Evolutionary conservation across 805 yeast species (phyloP).

Genomic region (Zygosaccharomyces kombuchaensis): DNA sequence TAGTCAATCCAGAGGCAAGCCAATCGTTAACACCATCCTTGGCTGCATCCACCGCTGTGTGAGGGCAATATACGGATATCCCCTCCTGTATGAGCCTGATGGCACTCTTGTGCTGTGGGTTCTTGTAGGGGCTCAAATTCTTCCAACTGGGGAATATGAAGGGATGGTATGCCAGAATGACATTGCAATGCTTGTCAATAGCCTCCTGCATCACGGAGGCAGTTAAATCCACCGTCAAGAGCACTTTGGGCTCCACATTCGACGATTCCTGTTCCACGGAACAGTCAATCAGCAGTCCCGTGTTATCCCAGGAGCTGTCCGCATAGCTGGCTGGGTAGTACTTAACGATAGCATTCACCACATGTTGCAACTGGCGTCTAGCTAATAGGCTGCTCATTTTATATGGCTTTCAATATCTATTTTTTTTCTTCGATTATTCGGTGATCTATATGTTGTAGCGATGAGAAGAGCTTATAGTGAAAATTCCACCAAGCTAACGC

Average conservation of each 20-base stretch:
- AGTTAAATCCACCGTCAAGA: conserved; percentile 84
- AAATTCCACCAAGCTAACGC: not conserved
- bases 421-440: not conserved
- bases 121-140: conserved; percentile 49
- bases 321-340: conserved; percentile 80
- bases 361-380: conserved; percentile 38
- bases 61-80: conserved; percentile 92
- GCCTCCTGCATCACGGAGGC: conserved; percentile 84
- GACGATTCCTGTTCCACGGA: conserved; percentile 31
- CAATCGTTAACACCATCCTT: conserved; percentile 93
- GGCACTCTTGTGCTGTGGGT: conserved; percentile 80
- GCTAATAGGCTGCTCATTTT: conserved; percentile 27
- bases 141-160: conserved; percentile 89
- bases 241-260: conserved; percentile 30
- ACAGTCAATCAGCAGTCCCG: conserved; percentile 82
- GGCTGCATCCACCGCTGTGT: conserved; percentile 93
- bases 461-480: not conserved
- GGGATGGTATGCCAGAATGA: conserved; percentile 89
- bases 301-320: conserved; percentile 90
- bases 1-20: conserved; percentile 59
- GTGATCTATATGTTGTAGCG: not conserved
- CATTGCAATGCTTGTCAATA: conserved; percentile 44
- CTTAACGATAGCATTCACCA: conserved; percentile 55
- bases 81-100: conserved; percentile 67
- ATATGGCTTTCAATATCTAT: not conserved